Evolutionary conservation across 768 basidiomycete species (phyloP).

Genomic region (Tephrocybe sp.): DNA sequence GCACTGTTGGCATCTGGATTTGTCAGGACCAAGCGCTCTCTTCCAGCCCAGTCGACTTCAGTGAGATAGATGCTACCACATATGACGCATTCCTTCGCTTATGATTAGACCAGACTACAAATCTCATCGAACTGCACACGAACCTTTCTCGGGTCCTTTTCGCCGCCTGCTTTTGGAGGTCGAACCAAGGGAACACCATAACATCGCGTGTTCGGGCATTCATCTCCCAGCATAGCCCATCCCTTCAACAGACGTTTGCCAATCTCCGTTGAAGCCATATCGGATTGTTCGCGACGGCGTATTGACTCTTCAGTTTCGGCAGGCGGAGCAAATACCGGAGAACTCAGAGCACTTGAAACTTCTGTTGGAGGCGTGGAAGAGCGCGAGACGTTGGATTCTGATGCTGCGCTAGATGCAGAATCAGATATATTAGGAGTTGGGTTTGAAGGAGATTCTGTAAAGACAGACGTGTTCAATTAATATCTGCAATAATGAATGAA

Average conservation of each 20-base stretch:
- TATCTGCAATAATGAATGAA: neutral
- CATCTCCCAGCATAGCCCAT: slow-evolving; percentile 90
- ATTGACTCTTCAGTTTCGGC: slow-evolving; percentile 64
- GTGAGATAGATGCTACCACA: slow-evolving; percentile 62
- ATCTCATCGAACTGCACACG: slow-evolving; percentile 24
- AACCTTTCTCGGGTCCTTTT: slow-evolving; percentile 65
- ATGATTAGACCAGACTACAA: slow-evolving; percentile 2
- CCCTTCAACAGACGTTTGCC: slow-evolving; percentile 76
- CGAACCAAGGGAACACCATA: slow-evolving; percentile 84
- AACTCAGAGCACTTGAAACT: slow-evolving; percentile 57
- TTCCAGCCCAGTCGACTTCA: slow-evolving; percentile 51
- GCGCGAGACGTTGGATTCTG: slow-evolving; percentile 54
- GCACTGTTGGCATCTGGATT: neutral
- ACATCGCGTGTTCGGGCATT: slow-evolving; percentile 70
- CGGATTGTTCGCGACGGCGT: slow-evolving; percentile 77
- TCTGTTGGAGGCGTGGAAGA: slow-evolving; percentile 82
- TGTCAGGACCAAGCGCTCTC: slow-evolving; percentile 41
- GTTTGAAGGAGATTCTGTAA: slow-evolving; percentile 12
- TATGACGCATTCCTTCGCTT: slow-evolving; percentile 71
- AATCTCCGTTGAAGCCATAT: slow-evolving; percentile 76
- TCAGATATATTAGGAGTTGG: slow-evolving; percentile 18
- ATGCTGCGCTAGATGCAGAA: slow-evolving; percentile 41
- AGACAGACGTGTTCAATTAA: slow-evolving; percentile 9
- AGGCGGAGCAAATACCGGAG: slow-evolving; percentile 64
- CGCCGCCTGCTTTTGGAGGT: slow-evolving; percentile 62